Conservation (phyloP, 23 red algal genomes). For the Rhodosorus marinus region DNA sequence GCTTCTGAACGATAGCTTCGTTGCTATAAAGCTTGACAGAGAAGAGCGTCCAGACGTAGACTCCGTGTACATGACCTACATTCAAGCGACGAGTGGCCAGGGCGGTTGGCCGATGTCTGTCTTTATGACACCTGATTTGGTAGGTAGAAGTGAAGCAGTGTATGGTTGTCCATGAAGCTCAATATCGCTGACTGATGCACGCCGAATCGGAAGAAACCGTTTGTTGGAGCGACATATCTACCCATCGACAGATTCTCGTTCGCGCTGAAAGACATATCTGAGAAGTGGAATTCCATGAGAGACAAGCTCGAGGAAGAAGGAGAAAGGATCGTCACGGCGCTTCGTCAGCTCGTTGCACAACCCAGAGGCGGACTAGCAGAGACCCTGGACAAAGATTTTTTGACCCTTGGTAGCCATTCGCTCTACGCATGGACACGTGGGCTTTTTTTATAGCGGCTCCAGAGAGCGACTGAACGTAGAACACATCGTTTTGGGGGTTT, state of each 20-base stretch:
- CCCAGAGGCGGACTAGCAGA: no score
- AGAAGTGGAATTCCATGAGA: conserved; percentile 26
- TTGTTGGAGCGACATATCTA: conserved; percentile 61
- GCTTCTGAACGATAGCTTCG: conserved; percentile 36
- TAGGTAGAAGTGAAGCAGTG: no score
- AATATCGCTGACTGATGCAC: no score
- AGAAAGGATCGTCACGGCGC: no score
- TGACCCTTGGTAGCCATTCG: no score
- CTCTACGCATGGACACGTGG: no score
- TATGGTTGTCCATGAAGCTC: no score
- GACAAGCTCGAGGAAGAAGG: conserved; percentile 34
- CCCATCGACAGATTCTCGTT: conserved; percentile 27
- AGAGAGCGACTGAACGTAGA: no score
- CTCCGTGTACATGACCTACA: conserved; percentile 46
- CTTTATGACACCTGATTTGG: conserved; percentile 40
- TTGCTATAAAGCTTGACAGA: conserved; percentile 50
- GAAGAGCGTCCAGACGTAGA: conserved; percentile 76
- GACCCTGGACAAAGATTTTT: no score
- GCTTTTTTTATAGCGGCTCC: no score
- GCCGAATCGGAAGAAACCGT: no score
- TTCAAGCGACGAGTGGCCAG: conserved; percentile 39
- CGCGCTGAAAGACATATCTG: conserved; percentile 30
- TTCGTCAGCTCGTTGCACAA: no score
- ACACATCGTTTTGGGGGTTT: background rate
- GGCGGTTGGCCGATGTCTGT: conserved; percentile 56